Conservation (phyloP, 2,329 filamentous ascomycete genomes). For the Thelonectria blattea region DNA sequence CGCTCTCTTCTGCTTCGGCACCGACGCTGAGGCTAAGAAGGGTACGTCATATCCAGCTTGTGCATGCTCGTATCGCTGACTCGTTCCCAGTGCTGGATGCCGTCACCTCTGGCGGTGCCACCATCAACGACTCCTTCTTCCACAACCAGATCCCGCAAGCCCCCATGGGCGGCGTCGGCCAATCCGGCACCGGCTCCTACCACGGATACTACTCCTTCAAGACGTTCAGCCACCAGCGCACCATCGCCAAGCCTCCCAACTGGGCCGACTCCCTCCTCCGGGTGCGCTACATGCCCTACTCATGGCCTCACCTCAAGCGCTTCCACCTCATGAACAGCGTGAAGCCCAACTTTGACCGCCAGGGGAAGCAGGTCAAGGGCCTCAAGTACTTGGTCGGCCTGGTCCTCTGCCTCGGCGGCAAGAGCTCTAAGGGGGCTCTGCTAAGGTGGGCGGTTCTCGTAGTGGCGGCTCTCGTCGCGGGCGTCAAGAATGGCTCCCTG, state of each 20-base stretch:
- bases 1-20: conserved; percentile 84
- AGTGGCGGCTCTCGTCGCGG: conserved; percentile 46
- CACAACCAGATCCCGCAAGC: conserved; percentile 50
- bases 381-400: conserved; percentile 61
- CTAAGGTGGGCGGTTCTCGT: conserved; percentile 55
- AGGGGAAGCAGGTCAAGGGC: conserved; percentile 58
- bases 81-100: conserved; percentile 45
- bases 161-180: conserved; percentile 58
- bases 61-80: conserved; percentile 15
- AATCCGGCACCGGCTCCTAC: conserved; percentile 55
- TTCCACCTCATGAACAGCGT: conserved; percentile 49
- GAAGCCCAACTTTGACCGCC: conserved; percentile 67
- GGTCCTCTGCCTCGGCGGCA: conserved; percentile 58
- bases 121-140: conserved; percentile 55
- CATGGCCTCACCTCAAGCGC: conserved; percentile 51
- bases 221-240: conserved; percentile 48
- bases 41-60: conserved; percentile 53
- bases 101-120: conserved; percentile 57
- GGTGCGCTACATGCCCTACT: conserved; percentile 72
- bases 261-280: conserved; percentile 60
- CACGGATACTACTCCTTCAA: conserved; percentile 57
- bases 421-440: conserved; percentile 56
- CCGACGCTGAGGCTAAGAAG: conserved; percentile 76
- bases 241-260: conserved; percentile 44
- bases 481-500: conserved; percentile 44